A percentile compares a stretch with the other conserved stretches of the same genome.
These are phyloP conservation scores for Tephrocybe rancida DNA, from an alignment of 768 basidiomycete species.

Conservation along the genomic window DNA sequence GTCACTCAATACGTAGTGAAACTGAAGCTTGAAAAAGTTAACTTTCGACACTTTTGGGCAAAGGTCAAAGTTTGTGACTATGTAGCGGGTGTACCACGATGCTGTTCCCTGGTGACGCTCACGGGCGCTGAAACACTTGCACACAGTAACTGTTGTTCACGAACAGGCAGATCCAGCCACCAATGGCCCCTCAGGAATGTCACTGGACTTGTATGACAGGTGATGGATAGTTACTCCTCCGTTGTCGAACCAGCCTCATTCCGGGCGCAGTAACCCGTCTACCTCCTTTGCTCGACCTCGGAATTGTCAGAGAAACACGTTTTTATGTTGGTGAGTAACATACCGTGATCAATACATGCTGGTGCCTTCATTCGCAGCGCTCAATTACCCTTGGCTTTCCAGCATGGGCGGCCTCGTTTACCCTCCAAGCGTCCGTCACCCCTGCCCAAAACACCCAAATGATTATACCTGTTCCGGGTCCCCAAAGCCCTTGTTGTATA, in stretches of 20 bases:
- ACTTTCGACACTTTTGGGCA: neutral
- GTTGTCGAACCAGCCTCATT: neutral
- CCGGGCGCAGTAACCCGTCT: neutral
- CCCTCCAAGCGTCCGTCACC: no score
- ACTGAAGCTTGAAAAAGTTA: neutral
- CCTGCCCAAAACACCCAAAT: no score
- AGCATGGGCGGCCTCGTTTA: no score
- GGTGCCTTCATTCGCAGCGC: no score
- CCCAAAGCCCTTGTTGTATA: no score
- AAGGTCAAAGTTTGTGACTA: neutral
- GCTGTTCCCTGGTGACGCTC: neutral
- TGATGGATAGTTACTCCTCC: neutral
- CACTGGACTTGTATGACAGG: neutral
- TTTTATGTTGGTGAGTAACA: neutral
- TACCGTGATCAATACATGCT: neutral
- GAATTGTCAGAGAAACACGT: neutral
- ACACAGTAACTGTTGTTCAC: no score
- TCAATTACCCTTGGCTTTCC: no score
- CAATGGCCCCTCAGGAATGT: neutral
- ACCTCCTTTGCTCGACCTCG: neutral
- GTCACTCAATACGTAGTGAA: neutral
- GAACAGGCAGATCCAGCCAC: neutral
- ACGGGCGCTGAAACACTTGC: constrained; percentile 2
- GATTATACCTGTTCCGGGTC: no score
- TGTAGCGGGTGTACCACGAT: neutral